Base-by-base conservation (phyloP, 352 stramenopile genomes). In the Globisporangium radiosum region DNA sequence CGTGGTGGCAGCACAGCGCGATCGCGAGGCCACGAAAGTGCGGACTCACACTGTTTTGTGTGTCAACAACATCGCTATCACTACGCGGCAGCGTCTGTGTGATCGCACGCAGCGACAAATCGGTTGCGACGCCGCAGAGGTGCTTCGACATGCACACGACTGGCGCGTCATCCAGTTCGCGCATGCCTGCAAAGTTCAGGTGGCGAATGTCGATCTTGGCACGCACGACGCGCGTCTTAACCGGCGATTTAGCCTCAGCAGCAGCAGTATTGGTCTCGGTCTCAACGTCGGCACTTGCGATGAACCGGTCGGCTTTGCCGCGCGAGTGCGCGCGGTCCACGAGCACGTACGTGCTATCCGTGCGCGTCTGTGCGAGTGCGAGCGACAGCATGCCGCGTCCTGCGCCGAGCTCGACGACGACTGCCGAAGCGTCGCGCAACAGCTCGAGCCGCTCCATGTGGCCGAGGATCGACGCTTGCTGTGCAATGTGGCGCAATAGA, bases 111-210 rank as follows among this genome's bases (percentile, higher is more conserved):
- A 94, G 62, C 19, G 85, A 94, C 39, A 94, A 53, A 54, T 94
- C 85, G 0, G 85, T 94, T 44, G 85, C 85, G 47, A 92, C 82
- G 8, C 85, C 85, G 42, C 85, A 94, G 40, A 94, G 59, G 52
- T 94, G 85, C 65, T 94, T 94, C 54, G 85, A 94, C 71, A 94
- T 92, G 59, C 79, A 85, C 7, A 94, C 79, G 17, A 94, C 63
- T 0, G 75, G 66, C 39, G 73, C 75, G 49, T 75, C 57, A 0
- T 47, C 38, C 4, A 90, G 61, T 53, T 88, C 74, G 43, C 69
- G 25, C 72, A 94, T 87, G 0, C 73, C 82, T 1, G 73, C 69
- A 36, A 92, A 76, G 59, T 94, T 87, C 25, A 94, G 58, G 54
- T 94, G 85, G 19, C 85, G 85, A 69, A 94, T 92, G 54, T 92